Conservation (phyloP, 2,329 filamentous ascomycete species). For the Raffaelea albimanens region DNA sequence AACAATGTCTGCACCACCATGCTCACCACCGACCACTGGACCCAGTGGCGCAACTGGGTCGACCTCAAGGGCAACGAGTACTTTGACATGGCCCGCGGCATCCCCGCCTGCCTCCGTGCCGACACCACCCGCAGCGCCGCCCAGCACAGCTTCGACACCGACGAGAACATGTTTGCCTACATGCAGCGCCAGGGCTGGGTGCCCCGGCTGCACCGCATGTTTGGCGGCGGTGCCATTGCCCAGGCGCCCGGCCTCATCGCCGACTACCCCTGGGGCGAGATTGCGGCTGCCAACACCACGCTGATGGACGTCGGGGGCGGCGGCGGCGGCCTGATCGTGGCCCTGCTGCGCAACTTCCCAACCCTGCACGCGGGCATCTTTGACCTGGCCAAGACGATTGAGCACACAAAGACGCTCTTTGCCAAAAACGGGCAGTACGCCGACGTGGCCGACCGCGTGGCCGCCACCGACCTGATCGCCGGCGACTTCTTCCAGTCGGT, state of each 20-base stretch:
- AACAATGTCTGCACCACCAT: conserved; percentile 26
- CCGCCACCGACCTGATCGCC: conserved; percentile 16
- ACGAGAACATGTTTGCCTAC: conserved; percentile 29
- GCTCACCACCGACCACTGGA: conserved; percentile 28
- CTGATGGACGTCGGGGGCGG: conserved; percentile 4
- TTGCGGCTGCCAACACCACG: conserved; percentile 31
- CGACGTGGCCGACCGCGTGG: conserved; percentile 22
- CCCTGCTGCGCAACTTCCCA: conserved; percentile 20
- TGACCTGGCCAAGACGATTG: conserved; percentile 25
- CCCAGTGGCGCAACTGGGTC: conserved; percentile 34
- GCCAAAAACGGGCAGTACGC: conserved; percentile 18
- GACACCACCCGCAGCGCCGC: conserved; percentile 20
- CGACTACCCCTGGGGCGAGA: conserved; percentile 31
- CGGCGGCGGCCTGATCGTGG: neutral
- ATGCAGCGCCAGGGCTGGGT: conserved; percentile 24
- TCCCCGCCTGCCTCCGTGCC: conserved; percentile 20
- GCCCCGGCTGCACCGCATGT: conserved; percentile 23
- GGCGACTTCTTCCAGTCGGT: conserved; percentile 29
- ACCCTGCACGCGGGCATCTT: conserved; percentile 24
- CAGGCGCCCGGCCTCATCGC: conserved; percentile 27
- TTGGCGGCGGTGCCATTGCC: conserved; percentile 26
- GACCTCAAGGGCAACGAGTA: conserved; percentile 32
- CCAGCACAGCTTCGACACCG: conserved; percentile 30
- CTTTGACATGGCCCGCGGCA: conserved; percentile 31
- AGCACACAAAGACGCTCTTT: conserved; percentile 12